Base-by-base conservation (phyloP, 2,329 filamentous ascomycete species). In the Coccinonectria pachysandricola region DNA sequence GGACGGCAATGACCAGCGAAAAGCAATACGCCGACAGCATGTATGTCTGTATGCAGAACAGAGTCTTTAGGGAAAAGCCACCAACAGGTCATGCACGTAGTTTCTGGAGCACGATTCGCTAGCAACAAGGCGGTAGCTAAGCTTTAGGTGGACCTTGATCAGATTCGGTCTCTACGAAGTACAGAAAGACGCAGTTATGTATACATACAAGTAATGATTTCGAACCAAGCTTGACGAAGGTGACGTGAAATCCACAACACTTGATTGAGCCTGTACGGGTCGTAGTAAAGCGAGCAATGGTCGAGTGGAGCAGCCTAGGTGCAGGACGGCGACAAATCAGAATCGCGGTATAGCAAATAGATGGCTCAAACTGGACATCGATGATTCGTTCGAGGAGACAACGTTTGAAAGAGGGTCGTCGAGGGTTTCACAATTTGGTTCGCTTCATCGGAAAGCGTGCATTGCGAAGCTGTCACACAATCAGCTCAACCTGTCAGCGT, bases 401-500 rank as follows among this genome's bases (percentile, higher is more conserved):
- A 31, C n/a, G n/a, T n/a, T n/a, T n/a, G n/a, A n/a, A n/a, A n/a
- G n/a, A n/a, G n/a, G n/a, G n/a, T n/a, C n/a, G n/a, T 30, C 21
- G 28, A 31, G 36, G n/a, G 37, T 36, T 34, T 32, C 28, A 35
- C 33, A 26, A 37, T 27, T 34, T 21, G 27, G 28, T 37, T 45
- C 26, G 35, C 28, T 24, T 43, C 24, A 32, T 34, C 21, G 27
- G 27, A 38, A 40, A 33, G 38, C 28, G 43, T 43, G 43, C 30
- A 34, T 27, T 21, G 28, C 35, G 28, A 30, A 30, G 31, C 16
- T 28, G 39, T 40, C 37, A 35, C 31, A 28, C 32, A 40, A 24
- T 21, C 17, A 16, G 23, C 22, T 17, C 30, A 44, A 38, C 52
- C 52, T 54, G 42, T 54, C 40, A 53, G 43, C 46, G 42, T 40